Conservation (phyloP, 1,139 yeast species). For the Sugiyamaella neomexicana region DNA sequence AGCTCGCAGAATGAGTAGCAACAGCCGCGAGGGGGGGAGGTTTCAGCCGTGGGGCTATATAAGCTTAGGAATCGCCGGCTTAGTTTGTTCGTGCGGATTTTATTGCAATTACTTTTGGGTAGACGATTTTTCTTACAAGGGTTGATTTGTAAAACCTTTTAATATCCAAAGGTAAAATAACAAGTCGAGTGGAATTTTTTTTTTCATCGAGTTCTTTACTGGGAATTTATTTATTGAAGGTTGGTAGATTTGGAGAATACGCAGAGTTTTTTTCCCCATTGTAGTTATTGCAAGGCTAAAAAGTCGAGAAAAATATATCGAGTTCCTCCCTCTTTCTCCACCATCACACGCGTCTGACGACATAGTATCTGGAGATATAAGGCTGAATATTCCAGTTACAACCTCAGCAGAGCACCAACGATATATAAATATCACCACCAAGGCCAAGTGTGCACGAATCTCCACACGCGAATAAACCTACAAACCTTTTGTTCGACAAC, state of each 20-base stretch:
- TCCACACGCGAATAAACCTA: not conserved
- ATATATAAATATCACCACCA: no score
- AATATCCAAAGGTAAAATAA: not conserved
- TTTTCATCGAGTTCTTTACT: not conserved
- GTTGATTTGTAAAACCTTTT: no score
- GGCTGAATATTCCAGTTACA: not conserved
- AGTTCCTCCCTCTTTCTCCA: not conserved
- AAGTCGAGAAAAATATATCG: not conserved
- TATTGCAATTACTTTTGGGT: not conserved
- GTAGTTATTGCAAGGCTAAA: slow-evolving; percentile 11
- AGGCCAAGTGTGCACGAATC: not conserved
- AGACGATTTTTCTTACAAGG: not conserved
- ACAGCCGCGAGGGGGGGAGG: not conserved
- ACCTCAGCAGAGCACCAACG: no score
- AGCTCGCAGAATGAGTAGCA: not conserved
- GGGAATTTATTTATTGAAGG: not conserved
- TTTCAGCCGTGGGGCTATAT: slow-evolving; percentile 16
- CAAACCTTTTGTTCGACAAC: not conserved
- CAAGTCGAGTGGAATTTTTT: not conserved
- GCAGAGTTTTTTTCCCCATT: slow-evolving; percentile 7
- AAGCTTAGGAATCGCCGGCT: slow-evolving; percentile 14
- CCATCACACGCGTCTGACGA: no score
- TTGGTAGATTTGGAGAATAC: not conserved
- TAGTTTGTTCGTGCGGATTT: slow-evolving; percentile 4
- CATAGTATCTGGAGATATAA: not conserved